phyloP scores from a whole-genome alignment of 306 rosid genomes.

The Psophocarpus tetragonolobus region DNA sequence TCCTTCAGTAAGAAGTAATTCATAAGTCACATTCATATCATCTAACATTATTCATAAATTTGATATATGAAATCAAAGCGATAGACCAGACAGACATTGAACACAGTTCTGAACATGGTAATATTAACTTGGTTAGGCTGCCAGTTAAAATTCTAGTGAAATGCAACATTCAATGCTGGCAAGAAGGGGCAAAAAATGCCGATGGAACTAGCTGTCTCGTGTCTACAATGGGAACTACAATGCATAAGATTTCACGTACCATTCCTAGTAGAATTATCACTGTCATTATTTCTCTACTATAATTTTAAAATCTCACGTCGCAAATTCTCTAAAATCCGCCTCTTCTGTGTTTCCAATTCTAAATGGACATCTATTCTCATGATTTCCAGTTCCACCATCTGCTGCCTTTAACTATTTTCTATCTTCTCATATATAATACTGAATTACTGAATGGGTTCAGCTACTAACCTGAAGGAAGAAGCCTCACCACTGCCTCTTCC shows the following conservation, averaged over 20 bases:
- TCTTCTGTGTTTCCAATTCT: slow-evolving; percentile 75
- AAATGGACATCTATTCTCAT: slow-evolving; percentile 82
- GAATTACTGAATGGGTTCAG: slow-evolving; percentile 72
- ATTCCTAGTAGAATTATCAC: slow-evolving; percentile 56
- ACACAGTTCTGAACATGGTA: slow-evolving; percentile 20
- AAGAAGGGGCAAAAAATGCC: slow-evolving; percentile 38
- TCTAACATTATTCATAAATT: slow-evolving; percentile 20
- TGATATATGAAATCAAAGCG: background rate
- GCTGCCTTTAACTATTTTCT: slow-evolving; percentile 70
- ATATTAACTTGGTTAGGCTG: slow-evolving; percentile 13
- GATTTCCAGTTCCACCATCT: slow-evolving; percentile 80
- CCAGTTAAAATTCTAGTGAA: slow-evolving; percentile 27
- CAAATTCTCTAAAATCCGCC: slow-evolving; percentile 72
- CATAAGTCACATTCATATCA: background rate
- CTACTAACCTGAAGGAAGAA: slow-evolving; percentile 73
- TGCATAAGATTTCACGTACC: slow-evolving; percentile 44
- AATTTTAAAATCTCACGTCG: slow-evolving; percentile 70
- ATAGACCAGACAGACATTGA: background rate
- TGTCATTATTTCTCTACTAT: slow-evolving; percentile 55
- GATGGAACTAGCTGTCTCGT: slow-evolving; percentile 43
- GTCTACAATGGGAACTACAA: slow-evolving; percentile 38
- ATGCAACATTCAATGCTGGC: slow-evolving; percentile 41
- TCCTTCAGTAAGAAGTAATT: background rate
- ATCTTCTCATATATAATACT: slow-evolving; percentile 77
- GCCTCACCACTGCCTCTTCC: slow-evolving; percentile 48